Conservation (phyloP, 257 asterid genomes). For the Avicennia marina region DNA sequence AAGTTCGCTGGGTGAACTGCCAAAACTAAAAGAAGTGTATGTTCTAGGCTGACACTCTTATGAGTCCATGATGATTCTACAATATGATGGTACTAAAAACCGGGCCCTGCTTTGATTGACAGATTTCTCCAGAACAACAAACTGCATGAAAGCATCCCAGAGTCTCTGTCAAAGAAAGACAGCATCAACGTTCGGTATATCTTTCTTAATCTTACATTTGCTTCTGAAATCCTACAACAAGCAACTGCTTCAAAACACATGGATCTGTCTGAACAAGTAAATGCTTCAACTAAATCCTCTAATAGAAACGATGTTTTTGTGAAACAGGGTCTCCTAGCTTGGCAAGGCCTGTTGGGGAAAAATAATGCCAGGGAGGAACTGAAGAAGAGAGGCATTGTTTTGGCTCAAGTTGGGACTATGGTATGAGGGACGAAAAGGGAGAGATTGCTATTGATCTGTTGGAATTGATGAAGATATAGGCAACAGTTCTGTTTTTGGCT, state of each 20-base stretch:
- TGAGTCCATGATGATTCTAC: not conserved
- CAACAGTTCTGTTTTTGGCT: too few relatives aligned
- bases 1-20: constrained; percentile 46
- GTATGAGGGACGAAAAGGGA: too few relatives aligned
- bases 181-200: constrained; percentile 45
- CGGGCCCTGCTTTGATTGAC: constrained; percentile 9
- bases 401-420: too few relatives aligned
- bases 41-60: not conserved
- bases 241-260: not conserved
- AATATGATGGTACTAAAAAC: not conserved
- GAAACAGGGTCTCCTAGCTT: constrained; percentile 28
- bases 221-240: not conserved
- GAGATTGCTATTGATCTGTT: too few relatives aligned
- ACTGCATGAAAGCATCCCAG: constrained; percentile 42
- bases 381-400: not conserved
- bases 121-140: constrained; percentile 75
- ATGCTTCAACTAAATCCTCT: not conserved
- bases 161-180: constrained; percentile 32
- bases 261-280: too few relatives aligned
- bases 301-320: constrained; percentile 10
- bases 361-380: not conserved
- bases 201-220: not conserved
- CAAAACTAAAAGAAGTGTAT: constrained; percentile 62
- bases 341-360: constrained; percentile 15
- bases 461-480: too few relatives aligned